A percentile compares a stretch with the other conserved stretches of the same genome.
Conservation (phyloP, 2,329 filamentous ascomycete species). For the Pestalotiopsis sp. region DNA sequence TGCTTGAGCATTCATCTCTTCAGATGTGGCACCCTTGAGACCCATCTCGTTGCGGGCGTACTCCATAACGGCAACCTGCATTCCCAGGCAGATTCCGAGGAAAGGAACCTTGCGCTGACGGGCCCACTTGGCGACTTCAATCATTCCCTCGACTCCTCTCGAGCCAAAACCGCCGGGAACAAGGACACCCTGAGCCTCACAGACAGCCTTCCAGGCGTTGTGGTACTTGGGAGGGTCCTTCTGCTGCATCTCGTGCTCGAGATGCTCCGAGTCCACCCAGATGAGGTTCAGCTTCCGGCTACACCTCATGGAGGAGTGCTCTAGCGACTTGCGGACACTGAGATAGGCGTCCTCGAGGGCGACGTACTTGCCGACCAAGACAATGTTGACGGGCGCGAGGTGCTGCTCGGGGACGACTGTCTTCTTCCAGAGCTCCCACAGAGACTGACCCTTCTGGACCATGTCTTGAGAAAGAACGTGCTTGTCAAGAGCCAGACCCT, state of each 20-base stretch:
- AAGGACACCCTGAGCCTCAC: constrained; percentile 68
- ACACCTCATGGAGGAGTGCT: constrained; percentile 90
- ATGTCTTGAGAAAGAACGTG: constrained; percentile 56
- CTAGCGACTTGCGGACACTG: constrained; percentile 81
- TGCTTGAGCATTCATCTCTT: constrained; percentile 59
- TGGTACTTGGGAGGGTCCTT: constrained; percentile 75
- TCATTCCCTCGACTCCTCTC: constrained; percentile 88
- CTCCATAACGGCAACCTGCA: constrained; percentile 93
- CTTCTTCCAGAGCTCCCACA: constrained; percentile 79
- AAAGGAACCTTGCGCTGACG: constrained; percentile 80
- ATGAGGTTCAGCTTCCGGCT: constrained; percentile 76
- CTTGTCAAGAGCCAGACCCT: constrained; percentile 66
- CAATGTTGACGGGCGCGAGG: constrained; percentile 75
- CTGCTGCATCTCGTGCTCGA: constrained; percentile 69
- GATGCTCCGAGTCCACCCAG: constrained; percentile 83
- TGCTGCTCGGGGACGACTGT: constrained; percentile 70
- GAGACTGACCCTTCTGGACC: constrained; percentile 64
- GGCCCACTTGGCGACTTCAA: constrained; percentile 83
- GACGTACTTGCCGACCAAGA: constrained; percentile 90
- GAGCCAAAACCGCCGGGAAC: constrained; percentile 77
- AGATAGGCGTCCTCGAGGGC: constrained; percentile 85
- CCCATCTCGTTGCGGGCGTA: constrained; percentile 77
- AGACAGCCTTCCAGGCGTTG: constrained; percentile 82
- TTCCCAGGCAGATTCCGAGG: constrained; percentile 87
- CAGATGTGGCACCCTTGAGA: constrained; percentile 57